phyloP scores from a whole-genome alignment of 371 early-diverging fungal genomes.

The Mortierella sp. region DNA sequence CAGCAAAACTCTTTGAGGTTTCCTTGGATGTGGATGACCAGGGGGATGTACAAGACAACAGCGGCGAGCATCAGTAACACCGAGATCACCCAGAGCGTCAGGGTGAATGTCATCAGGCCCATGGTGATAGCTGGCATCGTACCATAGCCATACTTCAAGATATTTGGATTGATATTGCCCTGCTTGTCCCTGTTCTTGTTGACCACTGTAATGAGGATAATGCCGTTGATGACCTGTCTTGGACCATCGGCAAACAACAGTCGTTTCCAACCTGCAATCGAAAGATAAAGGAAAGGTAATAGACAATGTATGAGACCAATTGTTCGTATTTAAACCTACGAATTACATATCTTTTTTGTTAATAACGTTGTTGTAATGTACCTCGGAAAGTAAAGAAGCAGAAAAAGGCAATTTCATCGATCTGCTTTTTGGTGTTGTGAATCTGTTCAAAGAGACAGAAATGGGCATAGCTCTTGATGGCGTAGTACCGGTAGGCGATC shows the following conservation, averaged over 20 bases:
- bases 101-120: slow-evolving; percentile 45
- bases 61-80: slow-evolving; percentile 69
- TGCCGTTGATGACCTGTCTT: slow-evolving; percentile 79
- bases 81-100: slow-evolving; percentile 57
- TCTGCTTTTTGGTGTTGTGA: slow-evolving; percentile 69
- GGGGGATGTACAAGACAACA: slow-evolving; percentile 80
- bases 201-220: slow-evolving; percentile 36
- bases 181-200: background rate
- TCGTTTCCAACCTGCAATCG: slow-evolving; percentile 82
- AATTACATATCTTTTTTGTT: background rate
- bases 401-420: slow-evolving; percentile 84
- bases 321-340: no score
- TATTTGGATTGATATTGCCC: background rate
- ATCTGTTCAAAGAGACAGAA: slow-evolving; percentile 88
- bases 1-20: slow-evolving; percentile 94
- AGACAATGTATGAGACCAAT: background rate
- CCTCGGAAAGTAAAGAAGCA: slow-evolving; percentile 87
- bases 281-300: background rate
- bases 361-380: slow-evolving; percentile 14
- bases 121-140: slow-evolving; percentile 22
- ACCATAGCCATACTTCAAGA: slow-evolving; percentile 15
- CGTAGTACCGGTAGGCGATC: slow-evolving; percentile 79
- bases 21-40: slow-evolving; percentile 84
- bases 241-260: slow-evolving; percentile 89
- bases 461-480: slow-evolving; percentile 73